Evolutionary conservation across 257 asterid genomes (phyloP).

Genomic region (Forsythia viridissima): DNA sequence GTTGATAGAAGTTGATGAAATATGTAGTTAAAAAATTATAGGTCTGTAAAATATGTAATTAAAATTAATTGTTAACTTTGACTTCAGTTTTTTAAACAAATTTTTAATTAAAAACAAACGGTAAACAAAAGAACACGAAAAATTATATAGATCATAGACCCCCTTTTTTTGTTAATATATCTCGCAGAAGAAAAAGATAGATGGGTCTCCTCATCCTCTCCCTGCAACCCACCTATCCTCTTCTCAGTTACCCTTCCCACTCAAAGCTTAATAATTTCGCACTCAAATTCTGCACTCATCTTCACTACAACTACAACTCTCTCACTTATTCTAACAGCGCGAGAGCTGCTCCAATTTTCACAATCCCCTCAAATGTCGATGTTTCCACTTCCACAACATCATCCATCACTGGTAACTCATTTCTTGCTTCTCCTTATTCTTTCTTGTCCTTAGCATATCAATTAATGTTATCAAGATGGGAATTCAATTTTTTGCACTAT

Average conservation of each 20-base stretch:
- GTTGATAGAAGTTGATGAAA: too few species aligned
- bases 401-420: constrained; percentile 12
- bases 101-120: too few species aligned
- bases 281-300: constrained; percentile 11
- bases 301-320: not conserved
- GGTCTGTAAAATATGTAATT: too few species aligned
- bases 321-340: not conserved
- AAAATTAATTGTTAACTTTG: too few species aligned
- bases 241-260: constrained; percentile 6
- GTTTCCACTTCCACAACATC: constrained; percentile 29
- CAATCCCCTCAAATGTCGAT: constrained; percentile 15
- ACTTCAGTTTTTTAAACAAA: too few species aligned
- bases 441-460: not conserved
- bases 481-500: not conserved
- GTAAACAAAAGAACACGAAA: too few species aligned
- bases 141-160: too few species aligned
- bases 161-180: too few species aligned
- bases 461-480: not conserved
- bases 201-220: not conserved
- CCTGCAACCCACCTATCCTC: constrained; percentile 7
- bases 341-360: constrained; percentile 20
- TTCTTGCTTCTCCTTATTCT: not conserved
- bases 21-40: too few species aligned
- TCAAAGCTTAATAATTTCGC: constrained; percentile 9
- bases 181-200: too few species aligned